Evolutionary conservation across 257 asterid genomes (phyloP).

Genomic region (Mentha longifolia): DNA sequence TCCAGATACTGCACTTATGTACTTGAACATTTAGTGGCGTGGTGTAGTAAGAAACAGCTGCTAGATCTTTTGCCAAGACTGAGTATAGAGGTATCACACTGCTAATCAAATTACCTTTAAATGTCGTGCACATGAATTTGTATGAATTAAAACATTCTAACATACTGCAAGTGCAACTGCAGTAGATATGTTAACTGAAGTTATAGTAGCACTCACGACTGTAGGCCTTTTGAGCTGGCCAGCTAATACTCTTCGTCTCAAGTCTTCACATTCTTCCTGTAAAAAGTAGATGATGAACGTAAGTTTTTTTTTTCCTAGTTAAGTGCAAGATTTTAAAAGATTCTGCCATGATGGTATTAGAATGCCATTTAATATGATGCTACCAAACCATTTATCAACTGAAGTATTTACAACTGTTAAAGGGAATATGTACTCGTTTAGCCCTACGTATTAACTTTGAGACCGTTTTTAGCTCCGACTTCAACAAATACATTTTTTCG

Average conservation of each 20-base stretch:
- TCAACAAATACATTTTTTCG: no score
- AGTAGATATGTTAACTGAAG: conserved; percentile 18
- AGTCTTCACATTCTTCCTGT: conserved; percentile 78
- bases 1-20: no score
- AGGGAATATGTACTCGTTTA: neutral
- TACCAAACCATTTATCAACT: neutral
- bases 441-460: no score
- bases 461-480: no score
- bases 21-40: no score
- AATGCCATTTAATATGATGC: conserved; percentile 6
- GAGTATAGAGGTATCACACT: no score
- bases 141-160: conserved; percentile 3
- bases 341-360: neutral
- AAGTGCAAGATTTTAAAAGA: conserved; percentile 5
- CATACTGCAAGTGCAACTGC: conserved; percentile 12
- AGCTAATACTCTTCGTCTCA: conserved; percentile 54
- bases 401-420: neutral
- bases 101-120: no score
- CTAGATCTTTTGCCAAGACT: neutral
- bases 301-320: conserved; percentile 9
- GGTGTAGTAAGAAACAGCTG: neutral
- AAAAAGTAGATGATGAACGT: conserved; percentile 26
- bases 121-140: neutral
- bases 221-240: conserved; percentile 72
- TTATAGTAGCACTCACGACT: conserved; percentile 53